phyloP scores from a whole-genome alignment of 768 basidiomycete genomes.

The Lactifluus hygrophoroides region DNA sequence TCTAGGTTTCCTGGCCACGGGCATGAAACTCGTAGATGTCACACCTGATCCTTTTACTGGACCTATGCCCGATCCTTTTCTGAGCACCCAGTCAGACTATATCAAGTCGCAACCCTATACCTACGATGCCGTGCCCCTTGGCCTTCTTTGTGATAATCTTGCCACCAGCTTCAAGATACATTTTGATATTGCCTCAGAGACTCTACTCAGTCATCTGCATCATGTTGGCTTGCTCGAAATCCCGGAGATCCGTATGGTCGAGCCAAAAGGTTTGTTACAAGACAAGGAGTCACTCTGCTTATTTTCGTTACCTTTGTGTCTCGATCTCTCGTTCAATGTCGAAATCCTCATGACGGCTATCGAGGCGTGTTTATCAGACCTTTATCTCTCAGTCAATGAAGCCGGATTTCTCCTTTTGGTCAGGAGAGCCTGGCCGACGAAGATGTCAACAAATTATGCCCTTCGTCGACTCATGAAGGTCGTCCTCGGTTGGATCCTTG shows the following conservation, averaged over 20 bases:
- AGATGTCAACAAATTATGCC: conserved; percentile 64
- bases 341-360: conserved; percentile 64
- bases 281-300: conserved; percentile 36
- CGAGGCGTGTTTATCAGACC: conserved; percentile 59
- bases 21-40: conserved; percentile 36
- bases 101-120: conserved; percentile 31
- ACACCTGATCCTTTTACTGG: conserved; percentile 4
- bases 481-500: conserved; percentile 61
- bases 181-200: conserved; percentile 42
- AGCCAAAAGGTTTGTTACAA: conserved; percentile 31
- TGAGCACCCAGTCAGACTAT: conserved; percentile 31
- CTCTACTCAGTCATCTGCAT: conserved; percentile 51
- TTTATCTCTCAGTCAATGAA: conserved; percentile 70
- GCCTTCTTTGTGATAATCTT: conserved; percentile 53
- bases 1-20: conserved; percentile 51
- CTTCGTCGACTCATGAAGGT: conserved; percentile 49
- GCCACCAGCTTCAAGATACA: conserved; percentile 49
- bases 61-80: conserved; percentile 37
- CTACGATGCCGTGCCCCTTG: conserved; percentile 50
- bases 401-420: conserved; percentile 60
- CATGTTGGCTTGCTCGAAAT: conserved; percentile 54
- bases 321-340: conserved; percentile 65
- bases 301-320: conserved; percentile 62
- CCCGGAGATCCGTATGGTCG: conserved; percentile 29
- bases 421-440: conserved; percentile 65